phyloP scores from a whole-genome alignment of 805 yeast genomes.

The Zygotorulaspora florentina region DNA sequence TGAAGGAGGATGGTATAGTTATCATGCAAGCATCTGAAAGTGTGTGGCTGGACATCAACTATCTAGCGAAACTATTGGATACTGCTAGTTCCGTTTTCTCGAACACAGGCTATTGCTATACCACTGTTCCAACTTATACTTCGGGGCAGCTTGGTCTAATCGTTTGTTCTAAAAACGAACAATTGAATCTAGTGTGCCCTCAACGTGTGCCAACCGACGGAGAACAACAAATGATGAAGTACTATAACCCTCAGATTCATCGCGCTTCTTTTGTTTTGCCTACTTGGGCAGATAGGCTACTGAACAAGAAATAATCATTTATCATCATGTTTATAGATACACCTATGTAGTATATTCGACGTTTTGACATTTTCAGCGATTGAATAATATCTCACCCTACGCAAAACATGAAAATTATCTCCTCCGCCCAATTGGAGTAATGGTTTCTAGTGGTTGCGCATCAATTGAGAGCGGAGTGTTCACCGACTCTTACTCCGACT shows the following conservation, averaged over 20 bases:
- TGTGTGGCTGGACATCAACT: slow-evolving; percentile 64
- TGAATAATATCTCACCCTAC: no score
- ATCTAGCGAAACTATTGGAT: slow-evolving; percentile 44
- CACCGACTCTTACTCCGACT: no score
- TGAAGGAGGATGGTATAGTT: slow-evolving; percentile 61
- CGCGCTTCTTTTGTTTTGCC: slow-evolving; percentile 73
- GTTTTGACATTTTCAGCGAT: neutral
- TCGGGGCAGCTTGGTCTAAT: slow-evolving; percentile 83
- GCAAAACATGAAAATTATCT: no score
- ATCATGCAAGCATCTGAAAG: slow-evolving; percentile 78
- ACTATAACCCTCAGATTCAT: slow-evolving; percentile 66
- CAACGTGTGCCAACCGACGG: slow-evolving; percentile 43
- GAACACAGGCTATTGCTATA: slow-evolving; percentile 62
- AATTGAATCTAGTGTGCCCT: slow-evolving; percentile 48
- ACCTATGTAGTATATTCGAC: slow-evolving; percentile 18
- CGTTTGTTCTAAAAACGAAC: slow-evolving; percentile 58
- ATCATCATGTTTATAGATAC: slow-evolving; percentile 5
- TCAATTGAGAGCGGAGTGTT: no score
- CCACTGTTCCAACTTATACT: slow-evolving; percentile 84
- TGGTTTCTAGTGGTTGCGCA: no score
- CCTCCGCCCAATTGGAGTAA: no score
- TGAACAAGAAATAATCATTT: slow-evolving; percentile 19
- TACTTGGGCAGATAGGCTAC: slow-evolving; percentile 58
- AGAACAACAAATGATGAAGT: slow-evolving; percentile 51
- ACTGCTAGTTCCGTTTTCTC: slow-evolving; percentile 55